phyloP scores from a whole-genome alignment of 306 rosid species.

The Dalbergia cochinchinensis region DNA sequence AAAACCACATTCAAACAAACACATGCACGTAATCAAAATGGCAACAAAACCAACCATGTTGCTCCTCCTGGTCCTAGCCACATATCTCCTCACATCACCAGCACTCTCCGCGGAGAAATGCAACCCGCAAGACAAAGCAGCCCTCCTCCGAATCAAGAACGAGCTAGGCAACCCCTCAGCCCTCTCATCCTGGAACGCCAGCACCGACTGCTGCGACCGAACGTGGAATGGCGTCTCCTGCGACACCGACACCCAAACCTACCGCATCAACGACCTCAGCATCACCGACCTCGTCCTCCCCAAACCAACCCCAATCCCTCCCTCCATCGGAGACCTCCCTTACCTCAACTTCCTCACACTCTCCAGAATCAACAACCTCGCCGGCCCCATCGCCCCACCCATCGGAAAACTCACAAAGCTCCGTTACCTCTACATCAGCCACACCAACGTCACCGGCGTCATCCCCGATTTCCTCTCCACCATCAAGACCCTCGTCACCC shows the following conservation, averaged over 20 bases:
- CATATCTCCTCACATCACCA: background rate
- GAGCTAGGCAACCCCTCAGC: constrained; percentile 40
- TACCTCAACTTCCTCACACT: background rate
- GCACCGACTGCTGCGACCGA: constrained; percentile 37
- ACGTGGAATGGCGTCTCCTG: constrained; percentile 35
- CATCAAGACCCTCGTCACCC: constrained; percentile 36
- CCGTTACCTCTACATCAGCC: background rate
- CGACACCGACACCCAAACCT: constrained; percentile 45
- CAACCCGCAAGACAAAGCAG: constrained; percentile 37
- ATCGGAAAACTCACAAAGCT: constrained; percentile 34
- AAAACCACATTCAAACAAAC: background rate
- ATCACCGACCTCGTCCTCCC: constrained; percentile 27
- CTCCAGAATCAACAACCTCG: constrained; percentile 14
- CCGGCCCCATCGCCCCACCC: background rate
- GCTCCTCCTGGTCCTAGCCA: background rate
- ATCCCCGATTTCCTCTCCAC: constrained; percentile 37
- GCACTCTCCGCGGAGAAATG: constrained; percentile 39
- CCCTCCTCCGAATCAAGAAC: constrained; percentile 39
- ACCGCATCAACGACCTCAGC: constrained; percentile 28
- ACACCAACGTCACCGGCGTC: constrained; percentile 34
- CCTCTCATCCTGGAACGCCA: constrained; percentile 41
- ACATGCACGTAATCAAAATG: background rate
- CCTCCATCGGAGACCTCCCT: constrained; percentile 34
- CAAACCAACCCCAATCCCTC: background rate
- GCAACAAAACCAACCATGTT: background rate